Evolutionary conservation across 192 early-diverging fungal species (phyloP), one percentile per base, ranked within the genome.

Genomic region (Coemansia sp.): DNA sequence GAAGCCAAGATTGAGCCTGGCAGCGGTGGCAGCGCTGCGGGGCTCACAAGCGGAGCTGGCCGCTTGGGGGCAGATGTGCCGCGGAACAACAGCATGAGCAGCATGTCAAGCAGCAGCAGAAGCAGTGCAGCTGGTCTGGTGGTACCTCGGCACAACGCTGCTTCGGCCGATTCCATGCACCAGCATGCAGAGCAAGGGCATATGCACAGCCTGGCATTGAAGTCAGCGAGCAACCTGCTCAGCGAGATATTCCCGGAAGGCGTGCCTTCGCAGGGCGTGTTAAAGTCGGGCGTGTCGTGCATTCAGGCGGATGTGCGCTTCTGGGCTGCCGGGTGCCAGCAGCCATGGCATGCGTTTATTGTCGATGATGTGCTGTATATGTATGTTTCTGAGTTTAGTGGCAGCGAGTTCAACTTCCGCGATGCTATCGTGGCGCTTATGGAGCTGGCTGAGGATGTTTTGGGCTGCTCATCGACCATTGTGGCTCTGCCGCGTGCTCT

Each of bases 401-500:
- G 64, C 62, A 50, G 33, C 49, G 79, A 69, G 14, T 26, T 26
- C 21, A 40, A 46, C 36, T 81, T 81, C 53, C 75, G 71, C 36
- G 33, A 36, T 6, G 61, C 67, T 6, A 55, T 79, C 16, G 55
- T 72, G 55, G 80, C 80, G 28, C 59, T 81, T 42, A 61, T 81
- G 48, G 80, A 81, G 59, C 47, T 81, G 39, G 75, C 75, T 8
- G 80, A 81, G 43, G 75, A 75, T 21, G 64, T 61, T 26, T 55
- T 78, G 39, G 13, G n/a, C 5, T 74, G 76, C 52, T 39, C 50
- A 28, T 61, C 63, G 11, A 54, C 78, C 12, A 49, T 79, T 15
- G 61, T 78, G 31, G 72, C 68, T 21, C 31, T 78, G 65, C 65
- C 68, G 10, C 73, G 31, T 45, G 54, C 43, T 13, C 42, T 55